Percentiles rank a stretch among this genome's conserved stretches.
phyloP scores from a whole-genome alignment of 2,329 filamentous ascomycete genomes.

The Paecilomyces formosus region DNA sequence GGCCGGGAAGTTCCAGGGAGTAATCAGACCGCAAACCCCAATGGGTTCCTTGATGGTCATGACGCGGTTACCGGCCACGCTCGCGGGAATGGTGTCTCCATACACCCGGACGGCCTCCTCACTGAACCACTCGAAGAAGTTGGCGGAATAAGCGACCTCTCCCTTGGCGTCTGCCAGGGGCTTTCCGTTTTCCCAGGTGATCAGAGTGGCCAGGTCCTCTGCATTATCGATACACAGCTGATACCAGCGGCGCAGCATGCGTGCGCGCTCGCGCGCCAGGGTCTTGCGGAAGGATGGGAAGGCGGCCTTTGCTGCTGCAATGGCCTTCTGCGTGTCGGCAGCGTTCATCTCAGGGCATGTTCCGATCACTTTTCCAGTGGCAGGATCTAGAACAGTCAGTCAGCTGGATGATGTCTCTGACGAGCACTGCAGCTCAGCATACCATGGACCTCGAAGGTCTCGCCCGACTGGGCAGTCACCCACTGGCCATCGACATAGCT shows the following conservation, averaged over 20 bases:
- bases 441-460: constrained; percentile 85
- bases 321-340: constrained; percentile 71
- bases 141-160: constrained; percentile 52
- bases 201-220: constrained; percentile 58
- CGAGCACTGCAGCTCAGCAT: constrained; percentile 10
- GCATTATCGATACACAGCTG: constrained; percentile 59
- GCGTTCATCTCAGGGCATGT: constrained; percentile 73
- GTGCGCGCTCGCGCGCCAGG: constrained; percentile 53
- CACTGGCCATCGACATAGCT: constrained; percentile 90
- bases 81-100: constrained; percentile 56
- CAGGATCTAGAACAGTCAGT: constrained; percentile 55
- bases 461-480: constrained; percentile 74
- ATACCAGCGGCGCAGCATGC: constrained; percentile 60
- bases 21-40: constrained; percentile 60
- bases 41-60: constrained; percentile 60
- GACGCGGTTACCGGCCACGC: constrained; percentile 52
- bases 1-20: constrained; percentile 59
- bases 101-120: constrained; percentile 53
- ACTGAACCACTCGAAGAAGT: constrained; percentile 57
- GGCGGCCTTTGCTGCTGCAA: constrained; percentile 72
- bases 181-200: constrained; percentile 66
- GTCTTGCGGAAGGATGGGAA: constrained; percentile 54
- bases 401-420: background rate
- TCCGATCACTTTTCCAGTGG: constrained; percentile 72
- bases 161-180: constrained; percentile 54